These are phyloP conservation scores for Hordeum marinum DNA, from an alignment of 176 grass and related monocot genomes.

Conservation along the genomic window DNA sequence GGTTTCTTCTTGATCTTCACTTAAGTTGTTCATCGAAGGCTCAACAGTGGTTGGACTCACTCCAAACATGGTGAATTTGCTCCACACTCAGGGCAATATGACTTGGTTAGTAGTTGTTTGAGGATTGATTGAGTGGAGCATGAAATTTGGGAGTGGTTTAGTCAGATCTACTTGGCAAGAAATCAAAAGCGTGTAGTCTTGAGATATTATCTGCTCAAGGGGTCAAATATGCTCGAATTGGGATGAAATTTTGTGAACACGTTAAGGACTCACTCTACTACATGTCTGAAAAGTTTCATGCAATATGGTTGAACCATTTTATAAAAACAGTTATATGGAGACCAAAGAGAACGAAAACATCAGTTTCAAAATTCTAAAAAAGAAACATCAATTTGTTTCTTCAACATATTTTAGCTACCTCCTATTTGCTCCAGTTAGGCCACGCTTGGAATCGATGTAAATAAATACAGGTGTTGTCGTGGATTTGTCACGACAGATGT, in stretches of 20 bases:
- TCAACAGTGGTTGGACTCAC: neutral
- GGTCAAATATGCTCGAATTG: neutral
- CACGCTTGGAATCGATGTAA: too few species aligned
- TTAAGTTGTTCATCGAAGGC: neutral
- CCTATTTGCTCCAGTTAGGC: neutral
- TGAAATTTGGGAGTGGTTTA: neutral
- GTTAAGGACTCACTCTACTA: neutral
- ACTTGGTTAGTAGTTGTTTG: neutral
- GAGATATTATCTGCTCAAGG: neutral
- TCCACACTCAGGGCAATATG: too few species aligned
- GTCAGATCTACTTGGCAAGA: neutral
- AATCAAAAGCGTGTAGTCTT: neutral
- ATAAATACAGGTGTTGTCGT: too few species aligned
- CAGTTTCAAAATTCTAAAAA: too few species aligned
- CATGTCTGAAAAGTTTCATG: neutral
- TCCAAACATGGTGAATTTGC: neutral
- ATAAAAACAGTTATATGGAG: neutral
- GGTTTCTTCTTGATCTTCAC: neutral
- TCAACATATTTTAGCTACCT: neutral
- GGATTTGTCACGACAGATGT: too few species aligned
- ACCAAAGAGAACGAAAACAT: neutral
- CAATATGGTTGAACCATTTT: neutral
- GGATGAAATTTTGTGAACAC: neutral
- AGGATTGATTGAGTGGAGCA: neutral
- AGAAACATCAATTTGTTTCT: neutral